Evolutionary conservation across 2,329 filamentous ascomycete species (phyloP), one percentile per base, ranked within the genome.

Genomic region (Clarireedia sp.): DNA sequence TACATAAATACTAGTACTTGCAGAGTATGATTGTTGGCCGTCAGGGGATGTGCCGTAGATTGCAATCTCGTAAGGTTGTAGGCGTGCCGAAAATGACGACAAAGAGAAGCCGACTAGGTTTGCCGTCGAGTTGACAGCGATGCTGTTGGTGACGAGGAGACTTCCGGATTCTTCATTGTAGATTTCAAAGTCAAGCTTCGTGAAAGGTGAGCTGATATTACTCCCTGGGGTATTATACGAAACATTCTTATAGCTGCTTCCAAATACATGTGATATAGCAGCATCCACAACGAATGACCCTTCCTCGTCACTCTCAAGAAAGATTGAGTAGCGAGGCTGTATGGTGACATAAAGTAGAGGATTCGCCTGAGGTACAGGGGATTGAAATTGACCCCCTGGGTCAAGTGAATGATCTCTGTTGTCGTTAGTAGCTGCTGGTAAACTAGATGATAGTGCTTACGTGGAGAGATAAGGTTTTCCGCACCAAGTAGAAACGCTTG

Each of bases 251-350:
- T 68, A 70, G 0, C 69, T 59, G 46, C 69, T 54, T 4, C 74
- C 75, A 49, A 70, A 67, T 5, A 66, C 62, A 51, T 72, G 64
- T 0, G 73, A 74, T 36, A 75, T 66, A 3, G 59, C 53, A 7
- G 74, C 72, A 65, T 74, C 70, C 5, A 78, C 63, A 24, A 78
- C 69, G 36, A 78, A 70, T 19, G 69, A 65, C 4, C 65, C 74
- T 1, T 54, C 56, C 3, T 59, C 56, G 55, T 76, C 74, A 37
- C 65, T 70, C 17, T 72, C 68, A 9, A 74, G 68, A 64, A 78
- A 80, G 6, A 78, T 71, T 48, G 65, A 75, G 64, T 77, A 73
- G 5, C 73, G 72, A 14, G 77, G 73, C 46, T 71, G 69, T n/a
- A 78, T 57, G n/a, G 67, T 68, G 2, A 78, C 58, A 59, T 75